Conservation (phyloP, 1,284 basidiomycete genomes). For the Singerocomus rubriflavus region DNA sequence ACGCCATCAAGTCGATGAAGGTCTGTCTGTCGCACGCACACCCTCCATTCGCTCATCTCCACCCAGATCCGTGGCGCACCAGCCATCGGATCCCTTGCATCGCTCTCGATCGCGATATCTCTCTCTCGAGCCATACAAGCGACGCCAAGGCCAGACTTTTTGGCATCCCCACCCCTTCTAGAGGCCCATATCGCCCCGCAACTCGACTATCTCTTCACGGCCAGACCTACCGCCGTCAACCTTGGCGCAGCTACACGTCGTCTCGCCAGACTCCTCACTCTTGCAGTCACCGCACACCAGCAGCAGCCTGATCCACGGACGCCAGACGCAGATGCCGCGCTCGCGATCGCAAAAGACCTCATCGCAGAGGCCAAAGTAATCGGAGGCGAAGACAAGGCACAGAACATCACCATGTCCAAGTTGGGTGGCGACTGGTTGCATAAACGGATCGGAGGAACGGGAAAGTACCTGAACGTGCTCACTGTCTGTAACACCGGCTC, state of each 20-base stretch:
- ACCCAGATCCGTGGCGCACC: slow-evolving; percentile 84
- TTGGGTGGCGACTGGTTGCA: slow-evolving; percentile 84
- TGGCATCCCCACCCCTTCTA: slow-evolving; percentile 49
- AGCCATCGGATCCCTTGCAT: slow-evolving; percentile 89
- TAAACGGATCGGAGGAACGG: slow-evolving; percentile 38
- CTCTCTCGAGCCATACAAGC: slow-evolving; percentile 47
- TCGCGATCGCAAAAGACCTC: slow-evolving; percentile 54
- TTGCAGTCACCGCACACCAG: slow-evolving; percentile 13
- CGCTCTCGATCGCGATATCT: slow-evolving; percentile 71
- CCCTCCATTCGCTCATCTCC: not conserved
- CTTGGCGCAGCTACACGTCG: slow-evolving; percentile 80
- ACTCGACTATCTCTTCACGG: slow-evolving; percentile 74
- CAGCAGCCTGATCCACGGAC: slow-evolving; percentile 12
- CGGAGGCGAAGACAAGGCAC: slow-evolving; percentile 78
- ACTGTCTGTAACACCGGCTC: slow-evolving; percentile 97
- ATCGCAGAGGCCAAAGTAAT: slow-evolving; percentile 64
- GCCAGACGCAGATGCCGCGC: slow-evolving; percentile 37
- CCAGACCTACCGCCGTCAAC: slow-evolving; percentile 94
- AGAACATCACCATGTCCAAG: slow-evolving; percentile 80
- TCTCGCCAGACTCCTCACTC: slow-evolving; percentile 48
- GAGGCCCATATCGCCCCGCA: slow-evolving; percentile 52
- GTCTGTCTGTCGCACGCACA: slow-evolving; percentile 37
- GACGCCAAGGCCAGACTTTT: slow-evolving; percentile 45
- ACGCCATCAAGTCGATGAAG: slow-evolving; percentile 93
- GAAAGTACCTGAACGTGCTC: slow-evolving; percentile 67